Base-by-base conservation (phyloP, 805 yeast genomes). In the Lachancea quebecensis region DNA sequence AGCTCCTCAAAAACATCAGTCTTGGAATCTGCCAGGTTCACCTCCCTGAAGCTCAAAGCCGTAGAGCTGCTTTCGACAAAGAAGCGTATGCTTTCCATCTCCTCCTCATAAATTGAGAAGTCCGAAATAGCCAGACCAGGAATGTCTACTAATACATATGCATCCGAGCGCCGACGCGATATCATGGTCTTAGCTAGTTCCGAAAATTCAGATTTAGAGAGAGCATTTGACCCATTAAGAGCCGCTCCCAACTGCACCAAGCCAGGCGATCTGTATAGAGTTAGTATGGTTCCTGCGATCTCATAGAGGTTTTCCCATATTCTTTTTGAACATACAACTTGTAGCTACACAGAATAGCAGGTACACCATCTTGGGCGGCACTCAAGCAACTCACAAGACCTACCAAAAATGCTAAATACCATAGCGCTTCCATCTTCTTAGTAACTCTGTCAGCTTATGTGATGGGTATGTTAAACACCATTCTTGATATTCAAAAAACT, bases 11-110 rank as follows among this genome's bases (percentile, higher is more conserved):
- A 61, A 7, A 52, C 38, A 9, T 54, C 48, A n/a, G 34, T 29
- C 28, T 41, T n/a, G 28, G 35, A 14, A 10, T 41, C 39, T 8
- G 56, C 46, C 10, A 64, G 54, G 3, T 70, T 61, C 8, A 73
- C 62, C 51, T 79, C 68, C 3, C 88, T 85, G 44, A 83, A 66
- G 1, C 79, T 75, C 3, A 80, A 67, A 8, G 80, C 66, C 0
- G 86, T 77, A 4, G 89, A 81, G n/a, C 85, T 69, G 58, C 71
- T 66, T 17, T 70, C 62, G 49, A 80, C 56, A 55, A 77, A 75
- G 35, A 73, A 69, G 47, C 81, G 69, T 4, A 82, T 50, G 47
- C 73, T 68, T 1, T 67, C 70, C 69, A 81, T 79, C 12, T 61
- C 54, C 11, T 58, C 55, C 10, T 62, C 67, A 49, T 69, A 70